phyloP scores from a whole-genome alignment of 106 monocot species.

The Dendrobium chrysotoxum region DNA sequence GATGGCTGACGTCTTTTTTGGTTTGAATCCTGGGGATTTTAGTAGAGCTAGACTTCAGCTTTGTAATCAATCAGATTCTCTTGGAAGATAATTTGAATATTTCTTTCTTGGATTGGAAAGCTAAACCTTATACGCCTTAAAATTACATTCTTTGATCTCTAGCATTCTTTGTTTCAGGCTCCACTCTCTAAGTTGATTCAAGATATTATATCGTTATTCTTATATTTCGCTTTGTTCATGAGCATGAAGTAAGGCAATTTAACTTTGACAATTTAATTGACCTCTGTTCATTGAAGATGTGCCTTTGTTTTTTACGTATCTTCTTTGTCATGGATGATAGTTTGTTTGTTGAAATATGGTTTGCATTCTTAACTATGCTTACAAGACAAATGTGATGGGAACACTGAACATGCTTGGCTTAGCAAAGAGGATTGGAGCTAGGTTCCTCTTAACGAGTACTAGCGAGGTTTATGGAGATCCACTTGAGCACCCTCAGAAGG shows the following conservation, averaged over 20 bases:
- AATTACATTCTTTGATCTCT: background rate
- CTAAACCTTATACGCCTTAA: background rate
- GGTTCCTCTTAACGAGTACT: conserved; percentile 90
- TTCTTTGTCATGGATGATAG: background rate
- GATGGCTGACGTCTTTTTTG: background rate
- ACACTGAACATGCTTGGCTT: conserved; percentile 95
- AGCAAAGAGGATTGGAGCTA: conserved; percentile 89
- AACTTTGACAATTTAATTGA: background rate
- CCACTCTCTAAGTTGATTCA: background rate
- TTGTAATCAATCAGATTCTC: background rate
- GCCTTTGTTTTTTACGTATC: background rate
- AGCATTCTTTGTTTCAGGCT: background rate
- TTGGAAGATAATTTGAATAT: background rate
- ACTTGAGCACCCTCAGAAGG: conserved; percentile 91
- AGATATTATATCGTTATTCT: background rate
- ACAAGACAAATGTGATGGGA: conserved; percentile 99
- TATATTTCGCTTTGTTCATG: too few relatives aligned
- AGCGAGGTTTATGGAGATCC: conserved; percentile 98
- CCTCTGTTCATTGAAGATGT: background rate
- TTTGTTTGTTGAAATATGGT: background rate
- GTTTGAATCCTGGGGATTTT: background rate
- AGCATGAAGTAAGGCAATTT: background rate
- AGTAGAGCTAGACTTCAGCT: background rate
- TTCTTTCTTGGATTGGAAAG: background rate
- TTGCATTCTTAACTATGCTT: conserved; percentile 31